Base-by-base conservation (phyloP, 139 green algal genomes). In the Bryopsis sp. region DNA sequence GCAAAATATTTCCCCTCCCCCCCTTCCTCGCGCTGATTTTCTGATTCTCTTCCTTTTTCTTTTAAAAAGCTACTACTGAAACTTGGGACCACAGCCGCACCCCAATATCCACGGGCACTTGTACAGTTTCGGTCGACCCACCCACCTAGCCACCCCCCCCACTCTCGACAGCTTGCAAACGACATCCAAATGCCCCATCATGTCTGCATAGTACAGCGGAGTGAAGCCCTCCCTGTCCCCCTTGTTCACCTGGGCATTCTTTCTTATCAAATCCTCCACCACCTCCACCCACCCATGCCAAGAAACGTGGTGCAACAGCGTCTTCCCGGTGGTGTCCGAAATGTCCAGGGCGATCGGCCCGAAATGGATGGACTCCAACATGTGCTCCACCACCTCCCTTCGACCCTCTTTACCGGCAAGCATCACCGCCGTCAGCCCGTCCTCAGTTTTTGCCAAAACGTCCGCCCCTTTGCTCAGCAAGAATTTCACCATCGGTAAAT, bases 181-280 rank as follows among this genome's bases (percentile, higher is more conserved):
- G 33, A 67, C 39, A 6, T 67, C 32, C n/a, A 48, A 33, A 47
- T 67, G 59, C 26, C 59, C 24, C n/a, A 47, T 26, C 19, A 26
- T n/a, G 33, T 67, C 59, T 47, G 59, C 59, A 47, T 67, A 67
- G 31, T 67, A 67, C 59, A 67, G 31, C 24, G 59, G 24, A 33
- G 59, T 47, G 59, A 67, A 67, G 32, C 59, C 59, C 8, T 67
- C 32, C 5, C 15, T n/a, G 33, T 67, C 59, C 8, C 24, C 32
- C 29, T 31, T 39, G 29, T 67, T 67, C 6, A 67, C 59, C 24
- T 67, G 15, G 26, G 39, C 59, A 15, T 31, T 29, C 34, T 39
- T 67, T 15, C 32, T 26, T 29, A 67, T 48, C 32, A 67, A 47
- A 7, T n/a, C 32, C 59, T 67, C 59, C 24, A 67, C 59, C 24